These are phyloP conservation scores for Sphenostylis stenocarpa DNA, from an alignment of 306 rosid species.

Conservation along the genomic window DNA sequence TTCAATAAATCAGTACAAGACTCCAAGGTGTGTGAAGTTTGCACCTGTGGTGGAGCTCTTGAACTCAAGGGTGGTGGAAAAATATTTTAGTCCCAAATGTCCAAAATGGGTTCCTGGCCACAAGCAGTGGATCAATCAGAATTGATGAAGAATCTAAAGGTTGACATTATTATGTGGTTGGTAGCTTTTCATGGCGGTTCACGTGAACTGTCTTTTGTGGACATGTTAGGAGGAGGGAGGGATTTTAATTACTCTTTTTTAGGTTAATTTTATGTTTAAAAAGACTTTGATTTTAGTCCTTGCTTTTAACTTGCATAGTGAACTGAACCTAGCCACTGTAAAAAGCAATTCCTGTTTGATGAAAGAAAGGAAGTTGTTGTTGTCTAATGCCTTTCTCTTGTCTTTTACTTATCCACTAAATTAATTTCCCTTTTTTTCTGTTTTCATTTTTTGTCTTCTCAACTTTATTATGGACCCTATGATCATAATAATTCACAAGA, in stretches of 20 bases:
- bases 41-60: conserved; percentile 86
- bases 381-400: conserved; percentile 13
- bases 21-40: conserved; percentile 92
- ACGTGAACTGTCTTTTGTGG: conserved; percentile 50
- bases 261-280: conserved; percentile 47
- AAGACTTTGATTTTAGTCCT: conserved; percentile 25
- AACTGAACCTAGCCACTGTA: conserved; percentile 63
- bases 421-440: neutral
- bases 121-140: conserved; percentile 73
- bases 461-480: conserved; percentile 15
- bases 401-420: conserved; percentile 18
- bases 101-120: conserved; percentile 98
- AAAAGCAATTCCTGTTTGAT: conserved; percentile 67
- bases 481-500: neutral
- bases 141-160: conserved; percentile 27
- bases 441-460: neutral
- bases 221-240: conserved; percentile 43
- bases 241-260: conserved; percentile 43
- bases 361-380: conserved; percentile 46
- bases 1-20: conserved; percentile 90
- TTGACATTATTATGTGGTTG: conserved; percentile 26
- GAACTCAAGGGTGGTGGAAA: conserved; percentile 66
- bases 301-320: conserved; percentile 46
- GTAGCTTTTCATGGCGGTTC: conserved; percentile 51
- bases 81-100: conserved; percentile 81